Conservation (phyloP, 148 eudicot species). For the Rhododendron ferrugineum region DNA sequence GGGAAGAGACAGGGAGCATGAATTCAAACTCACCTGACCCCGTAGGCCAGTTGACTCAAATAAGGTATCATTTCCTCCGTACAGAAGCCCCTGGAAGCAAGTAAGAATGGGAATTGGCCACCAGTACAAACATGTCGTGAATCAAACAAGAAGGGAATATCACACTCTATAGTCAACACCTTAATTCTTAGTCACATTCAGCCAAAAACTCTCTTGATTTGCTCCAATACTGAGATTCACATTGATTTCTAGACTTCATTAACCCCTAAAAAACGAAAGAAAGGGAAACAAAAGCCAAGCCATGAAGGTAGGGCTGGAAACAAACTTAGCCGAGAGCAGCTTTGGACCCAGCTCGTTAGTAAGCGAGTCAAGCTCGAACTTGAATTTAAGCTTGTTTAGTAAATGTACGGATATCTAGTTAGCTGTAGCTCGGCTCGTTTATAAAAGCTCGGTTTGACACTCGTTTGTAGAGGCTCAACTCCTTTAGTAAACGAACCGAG, state of each 20-base stretch:
- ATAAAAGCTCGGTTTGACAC: too few species aligned
- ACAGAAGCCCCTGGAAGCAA: conserved; percentile 79
- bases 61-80: conserved; percentile 70
- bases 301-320: neutral
- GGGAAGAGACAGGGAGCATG: neutral
- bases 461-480: too few species aligned
- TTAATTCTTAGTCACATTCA: neutral
- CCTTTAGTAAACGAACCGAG: neutral
- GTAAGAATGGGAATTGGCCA: neutral
- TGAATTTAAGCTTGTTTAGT: neutral
- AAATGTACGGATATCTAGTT: too few species aligned
- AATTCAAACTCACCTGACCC: conserved; percentile 42
- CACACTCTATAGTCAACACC: neutral
- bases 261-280: neutral
- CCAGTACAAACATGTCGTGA: neutral
- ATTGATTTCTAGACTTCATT: neutral
- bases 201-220: neutral
- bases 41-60: conserved; percentile 89
- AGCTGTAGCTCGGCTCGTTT: neutral
- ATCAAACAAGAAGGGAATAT: neutral
- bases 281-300: neutral
- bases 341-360: neutral
- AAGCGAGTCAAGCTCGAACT: neutral
- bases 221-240: neutral
- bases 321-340: neutral